phyloP scores from a whole-genome alignment of 2,329 filamentous ascomycete species.

The Apiospora koreana region DNA sequence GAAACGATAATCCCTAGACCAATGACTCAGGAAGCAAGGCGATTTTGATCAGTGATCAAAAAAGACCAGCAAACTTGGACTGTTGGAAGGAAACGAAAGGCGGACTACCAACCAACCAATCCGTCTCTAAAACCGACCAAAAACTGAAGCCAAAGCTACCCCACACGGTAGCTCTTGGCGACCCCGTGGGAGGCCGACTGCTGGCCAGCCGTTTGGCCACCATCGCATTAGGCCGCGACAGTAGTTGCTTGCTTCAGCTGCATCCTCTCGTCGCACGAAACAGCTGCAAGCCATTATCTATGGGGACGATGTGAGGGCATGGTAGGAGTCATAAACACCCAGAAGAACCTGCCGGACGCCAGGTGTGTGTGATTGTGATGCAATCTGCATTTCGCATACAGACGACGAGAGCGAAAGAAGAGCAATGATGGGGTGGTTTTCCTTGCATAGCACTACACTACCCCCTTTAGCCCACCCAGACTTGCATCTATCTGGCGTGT shows the following conservation, averaged over 20 bases:
- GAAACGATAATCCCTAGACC: background rate
- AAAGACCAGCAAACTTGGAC: background rate
- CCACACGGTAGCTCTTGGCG: background rate
- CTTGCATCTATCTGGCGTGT: background rate
- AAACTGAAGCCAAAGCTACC: background rate
- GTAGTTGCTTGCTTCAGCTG: background rate
- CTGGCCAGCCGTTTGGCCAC: background rate
- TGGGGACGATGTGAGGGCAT: too few relatives aligned
- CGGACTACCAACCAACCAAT: background rate
- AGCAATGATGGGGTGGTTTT: background rate
- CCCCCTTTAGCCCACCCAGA: background rate
- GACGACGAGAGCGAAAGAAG: background rate
- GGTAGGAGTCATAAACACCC: background rate
- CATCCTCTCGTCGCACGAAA: background rate
- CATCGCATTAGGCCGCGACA: constrained; percentile 1
- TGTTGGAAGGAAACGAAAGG: background rate
- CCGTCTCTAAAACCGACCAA: too few relatives aligned
- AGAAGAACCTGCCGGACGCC: background rate
- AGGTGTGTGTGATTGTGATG: background rate
- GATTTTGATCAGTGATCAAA: too few relatives aligned
- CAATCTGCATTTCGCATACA: background rate
- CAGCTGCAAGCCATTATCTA: background rate
- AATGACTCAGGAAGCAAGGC: background rate
- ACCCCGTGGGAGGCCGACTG: constrained; percentile 3
- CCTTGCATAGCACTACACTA: background rate